Percentiles rank a stretch among this genome's conserved stretches.
Evolutionary conservation across 176 grass and related monocot genomes (phyloP).

Genomic region (Triticum timopheevii): DNA sequence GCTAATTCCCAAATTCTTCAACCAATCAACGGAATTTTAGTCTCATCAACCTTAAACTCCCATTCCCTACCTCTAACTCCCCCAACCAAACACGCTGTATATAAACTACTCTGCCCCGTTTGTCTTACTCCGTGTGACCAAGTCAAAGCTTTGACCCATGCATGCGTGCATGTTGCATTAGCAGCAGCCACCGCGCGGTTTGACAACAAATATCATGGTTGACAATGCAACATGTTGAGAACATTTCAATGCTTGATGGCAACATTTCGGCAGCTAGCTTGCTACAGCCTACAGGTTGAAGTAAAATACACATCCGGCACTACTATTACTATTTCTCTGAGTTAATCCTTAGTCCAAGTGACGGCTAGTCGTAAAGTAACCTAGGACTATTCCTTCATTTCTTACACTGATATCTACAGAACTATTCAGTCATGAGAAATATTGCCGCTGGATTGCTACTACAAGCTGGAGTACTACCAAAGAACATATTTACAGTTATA

Average conservation of each 20-base stretch:
- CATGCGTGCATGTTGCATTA: constrained; percentile 23
- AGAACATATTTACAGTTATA: too few relatives aligned
- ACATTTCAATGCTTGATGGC: constrained; percentile 7
- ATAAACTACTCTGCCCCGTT: neutral
- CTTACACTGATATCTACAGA: too few relatives aligned
- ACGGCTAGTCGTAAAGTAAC: neutral
- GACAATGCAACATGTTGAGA: neutral
- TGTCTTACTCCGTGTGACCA: neutral
- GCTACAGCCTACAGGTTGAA: neutral
- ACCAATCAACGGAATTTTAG: too few relatives aligned
- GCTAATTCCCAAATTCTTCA: too few relatives aligned
- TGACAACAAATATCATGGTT: constrained; percentile 11
- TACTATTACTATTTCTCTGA: too few relatives aligned
- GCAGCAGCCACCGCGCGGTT: constrained; percentile 2
- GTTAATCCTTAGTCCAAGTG: neutral
- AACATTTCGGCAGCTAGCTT: constrained; percentile 19
- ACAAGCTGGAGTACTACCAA: too few relatives aligned
- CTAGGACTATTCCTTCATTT: neutral
- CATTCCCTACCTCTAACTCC: too few relatives aligned
- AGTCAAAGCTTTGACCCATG: constrained; percentile 21
- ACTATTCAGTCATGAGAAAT: too few relatives aligned
- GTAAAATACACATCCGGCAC: neutral
- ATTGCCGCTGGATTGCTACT: too few relatives aligned
- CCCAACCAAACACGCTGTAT: too few relatives aligned
- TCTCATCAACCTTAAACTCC: too few relatives aligned